Percentiles rank a stretch among this genome's conserved stretches.
phyloP scores from a whole-genome alignment of 768 basidiomycete genomes.

The Hemileccinum impolitum region DNA sequence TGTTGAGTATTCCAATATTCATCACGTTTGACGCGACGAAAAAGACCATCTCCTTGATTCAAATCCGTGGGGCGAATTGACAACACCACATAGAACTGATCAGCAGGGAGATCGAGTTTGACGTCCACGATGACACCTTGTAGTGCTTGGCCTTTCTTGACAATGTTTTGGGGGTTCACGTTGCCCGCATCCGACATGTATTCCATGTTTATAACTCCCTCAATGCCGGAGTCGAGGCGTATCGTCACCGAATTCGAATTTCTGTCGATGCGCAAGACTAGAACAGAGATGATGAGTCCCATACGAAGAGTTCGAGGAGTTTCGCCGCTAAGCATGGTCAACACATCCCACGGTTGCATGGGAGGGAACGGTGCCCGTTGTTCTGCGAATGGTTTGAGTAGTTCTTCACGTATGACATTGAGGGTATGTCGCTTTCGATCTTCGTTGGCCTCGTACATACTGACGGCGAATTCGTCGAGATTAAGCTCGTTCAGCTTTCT shows the following conservation, averaged over 20 bases:
- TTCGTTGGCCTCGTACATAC: constrained; percentile 77
- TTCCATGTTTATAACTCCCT: constrained; percentile 65
- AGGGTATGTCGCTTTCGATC: constrained; percentile 88
- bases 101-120: constrained; percentile 56
- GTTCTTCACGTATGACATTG: constrained; percentile 83
- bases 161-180: constrained; percentile 41
- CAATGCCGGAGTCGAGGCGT: constrained; percentile 90
- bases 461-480: constrained; percentile 93
- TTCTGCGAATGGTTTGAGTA: constrained; percentile 79
- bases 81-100: constrained; percentile 67
- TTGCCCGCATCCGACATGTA: constrained; percentile 53
- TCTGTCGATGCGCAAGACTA: constrained; percentile 52
- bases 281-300: constrained; percentile 80
- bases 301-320: constrained; percentile 70
- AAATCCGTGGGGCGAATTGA: constrained; percentile 67
- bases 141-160: constrained; percentile 78
- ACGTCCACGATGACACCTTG: constrained; percentile 75
- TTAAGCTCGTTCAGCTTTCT: constrained; percentile 87
- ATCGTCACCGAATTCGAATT: constrained; percentile 49
- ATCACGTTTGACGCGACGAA: constrained; percentile 58
- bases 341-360: constrained; percentile 73
- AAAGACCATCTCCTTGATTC: constrained; percentile 55
- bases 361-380: constrained; percentile 58
- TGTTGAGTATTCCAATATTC: constrained; percentile 63
- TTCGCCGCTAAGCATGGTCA: constrained; percentile 96